Conservation (phyloP, 2,329 filamentous ascomycete species). For the Phialemoniopsis sp. region DNA sequence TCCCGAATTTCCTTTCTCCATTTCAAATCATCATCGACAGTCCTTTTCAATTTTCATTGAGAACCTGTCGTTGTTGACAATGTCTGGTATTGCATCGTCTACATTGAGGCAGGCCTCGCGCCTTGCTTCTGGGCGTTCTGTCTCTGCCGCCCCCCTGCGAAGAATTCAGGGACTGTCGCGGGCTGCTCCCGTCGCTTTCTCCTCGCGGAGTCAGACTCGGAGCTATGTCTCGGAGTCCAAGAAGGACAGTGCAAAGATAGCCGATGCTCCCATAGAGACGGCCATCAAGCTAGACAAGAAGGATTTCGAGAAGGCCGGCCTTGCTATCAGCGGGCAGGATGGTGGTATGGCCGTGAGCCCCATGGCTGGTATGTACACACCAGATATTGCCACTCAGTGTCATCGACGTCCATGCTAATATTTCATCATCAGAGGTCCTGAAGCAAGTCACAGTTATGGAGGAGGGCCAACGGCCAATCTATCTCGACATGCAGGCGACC, state of each 20-base stretch:
- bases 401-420: constrained; percentile 5
- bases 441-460: constrained; percentile 93
- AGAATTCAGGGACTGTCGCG: constrained; percentile 22
- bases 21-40: not conserved
- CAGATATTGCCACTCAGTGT: constrained; percentile 12
- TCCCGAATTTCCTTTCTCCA: too few relatives aligned
- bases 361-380: constrained; percentile 52
- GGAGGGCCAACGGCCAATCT: constrained; percentile 88
- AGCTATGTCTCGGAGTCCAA: constrained; percentile 83
- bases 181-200: constrained; percentile 9
- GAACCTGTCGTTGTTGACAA: constrained; percentile 22
- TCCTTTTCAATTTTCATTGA: too few relatives aligned
- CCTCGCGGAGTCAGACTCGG: constrained; percentile 33
- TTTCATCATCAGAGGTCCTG: constrained; percentile 57
- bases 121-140: constrained; percentile 38
- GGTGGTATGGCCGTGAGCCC: constrained; percentile 70
- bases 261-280: constrained; percentile 75
- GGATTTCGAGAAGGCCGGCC: constrained; percentile 66
- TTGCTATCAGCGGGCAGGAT: constrained; percentile 44
- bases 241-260: constrained; percentile 75
- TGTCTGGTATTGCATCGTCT: constrained; percentile 64
- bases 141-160: constrained; percentile 28
- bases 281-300: constrained; percentile 85
- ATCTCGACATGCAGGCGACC: constrained; percentile 97
- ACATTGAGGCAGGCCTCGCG: constrained; percentile 73